Evolutionary conservation across 2,329 filamentous ascomycete genomes (phyloP).

Genomic region (Diaporthe vexans): DNA sequence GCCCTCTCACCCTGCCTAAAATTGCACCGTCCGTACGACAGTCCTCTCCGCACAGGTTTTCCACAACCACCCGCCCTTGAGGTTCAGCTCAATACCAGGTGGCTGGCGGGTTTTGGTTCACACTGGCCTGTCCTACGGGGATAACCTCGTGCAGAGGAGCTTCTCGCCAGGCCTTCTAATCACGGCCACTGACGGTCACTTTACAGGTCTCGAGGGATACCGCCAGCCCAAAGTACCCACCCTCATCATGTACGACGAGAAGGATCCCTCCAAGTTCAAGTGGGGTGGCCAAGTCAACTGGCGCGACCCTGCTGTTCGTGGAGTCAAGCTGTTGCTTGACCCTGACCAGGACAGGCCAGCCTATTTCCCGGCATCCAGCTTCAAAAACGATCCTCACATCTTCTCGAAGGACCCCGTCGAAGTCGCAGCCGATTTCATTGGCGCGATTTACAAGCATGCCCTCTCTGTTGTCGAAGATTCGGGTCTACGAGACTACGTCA

Average conservation of each 20-base stretch:
- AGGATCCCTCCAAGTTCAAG: slow-evolving; percentile 21
- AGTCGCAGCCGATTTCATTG: slow-evolving; percentile 35
- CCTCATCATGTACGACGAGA: slow-evolving; percentile 17
- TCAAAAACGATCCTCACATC: not conserved
- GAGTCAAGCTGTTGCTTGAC: slow-evolving; percentile 39
- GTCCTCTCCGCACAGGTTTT: too few relatives aligned
- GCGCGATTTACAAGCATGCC: slow-evolving; percentile 32
- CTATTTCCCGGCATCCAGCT: not conserved
- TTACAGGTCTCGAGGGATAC: slow-evolving; percentile 25
- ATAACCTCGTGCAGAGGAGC: too few relatives aligned
- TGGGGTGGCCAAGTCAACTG: slow-evolving; percentile 32
- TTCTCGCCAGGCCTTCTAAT: not conserved
- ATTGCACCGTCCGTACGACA: too few relatives aligned
- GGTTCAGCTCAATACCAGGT: too few relatives aligned
- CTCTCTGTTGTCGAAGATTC: not conserved
- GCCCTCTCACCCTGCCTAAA: too few relatives aligned
- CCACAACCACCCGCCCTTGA: too few relatives aligned
- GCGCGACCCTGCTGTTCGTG: slow-evolving; percentile 22
- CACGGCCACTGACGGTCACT: not conserved
- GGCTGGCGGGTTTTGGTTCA: too few relatives aligned
- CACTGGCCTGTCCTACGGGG: not conserved
- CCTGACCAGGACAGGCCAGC: slow-evolving; percentile 17
- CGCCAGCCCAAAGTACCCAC: slow-evolving; percentile 27
- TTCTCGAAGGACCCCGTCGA: slow-evolving; percentile 24
- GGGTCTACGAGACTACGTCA: not conserved